Percentiles rank a stretch among this genome's conserved stretches.
Evolutionary conservation across 768 basidiomycete species (phyloP).

Genomic region (Mycena sanguinolenta): DNA sequence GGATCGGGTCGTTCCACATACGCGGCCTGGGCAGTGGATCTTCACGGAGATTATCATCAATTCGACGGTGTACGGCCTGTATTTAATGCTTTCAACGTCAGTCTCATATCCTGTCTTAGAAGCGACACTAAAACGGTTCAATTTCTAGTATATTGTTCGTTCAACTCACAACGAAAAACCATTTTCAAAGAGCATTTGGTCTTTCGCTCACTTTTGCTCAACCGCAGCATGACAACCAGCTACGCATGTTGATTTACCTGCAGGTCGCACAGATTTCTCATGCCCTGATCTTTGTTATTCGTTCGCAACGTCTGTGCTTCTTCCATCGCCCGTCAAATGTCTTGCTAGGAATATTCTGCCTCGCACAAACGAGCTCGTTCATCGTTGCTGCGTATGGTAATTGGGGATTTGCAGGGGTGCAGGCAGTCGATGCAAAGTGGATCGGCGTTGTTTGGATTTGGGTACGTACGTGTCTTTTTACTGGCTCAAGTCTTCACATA

Average conservation of each 20-base stretch:
- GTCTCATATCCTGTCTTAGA: slow-evolving; percentile 45
- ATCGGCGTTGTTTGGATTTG: slow-evolving; percentile 97
- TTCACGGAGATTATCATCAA: slow-evolving; percentile 95
- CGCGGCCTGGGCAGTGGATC: slow-evolving; percentile 94
- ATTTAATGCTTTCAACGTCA: slow-evolving; percentile 91
- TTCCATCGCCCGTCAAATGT: slow-evolving; percentile 92
- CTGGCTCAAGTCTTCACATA: neutral
- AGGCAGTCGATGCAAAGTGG: slow-evolving; percentile 89
- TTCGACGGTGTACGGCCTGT: slow-evolving; percentile 94
- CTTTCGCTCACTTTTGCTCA: slow-evolving; percentile 62
- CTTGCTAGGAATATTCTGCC: slow-evolving; percentile 87
- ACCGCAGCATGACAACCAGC: slow-evolving; percentile 71
- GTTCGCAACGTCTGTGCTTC: slow-evolving; percentile 94
- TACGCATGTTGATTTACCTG: slow-evolving; percentile 92
- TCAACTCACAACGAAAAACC: slow-evolving; percentile 80
- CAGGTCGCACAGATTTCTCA: slow-evolving; percentile 99
- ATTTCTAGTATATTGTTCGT: slow-evolving; percentile 61
- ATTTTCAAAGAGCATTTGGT: slow-evolving; percentile 84
- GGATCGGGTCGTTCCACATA: slow-evolving; percentile 94
- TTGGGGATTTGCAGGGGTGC: slow-evolving; percentile 94
- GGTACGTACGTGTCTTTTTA: slow-evolving; percentile 57
- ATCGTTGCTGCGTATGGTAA: slow-evolving; percentile 95
- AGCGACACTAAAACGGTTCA: neutral
- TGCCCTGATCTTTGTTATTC: slow-evolving; percentile 94
- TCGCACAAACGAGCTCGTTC: slow-evolving; percentile 93